Evolutionary conservation across 1,284 basidiomycete genomes (phyloP), one percentile per base, ranked within the genome.

Genomic region (Puccinia brachypodii): DNA sequence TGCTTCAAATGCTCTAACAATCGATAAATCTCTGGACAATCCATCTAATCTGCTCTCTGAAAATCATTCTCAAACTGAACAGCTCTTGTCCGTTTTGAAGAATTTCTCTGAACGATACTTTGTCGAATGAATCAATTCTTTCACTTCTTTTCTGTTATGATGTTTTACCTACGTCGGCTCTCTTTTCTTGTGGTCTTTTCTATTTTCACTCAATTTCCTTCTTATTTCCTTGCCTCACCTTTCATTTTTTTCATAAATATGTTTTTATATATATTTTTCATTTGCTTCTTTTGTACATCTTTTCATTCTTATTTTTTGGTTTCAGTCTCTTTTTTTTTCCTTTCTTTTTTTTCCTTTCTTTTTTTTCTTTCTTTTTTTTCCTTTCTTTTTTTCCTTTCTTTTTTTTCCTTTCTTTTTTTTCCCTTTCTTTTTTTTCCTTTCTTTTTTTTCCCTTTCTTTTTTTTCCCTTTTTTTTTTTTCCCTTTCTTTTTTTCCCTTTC

Each of bases 1-100:
- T 50, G 47, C 47, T 50, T 22, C 47, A 50, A 11, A 50, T 50
- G 11, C 47, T 33, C 33, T 25, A 22, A 19, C 47, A 50, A 14
- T 36, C 31, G 22, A 22, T 9, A 11, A 11, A 50, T 22, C 47
- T 11, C 22, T 50, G 22, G 22, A 50, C 11, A 50, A 50, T 44
- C 33, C 28, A 3, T 14, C 47, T 38, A 72, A 47, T 53, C 33
- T 47, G 33, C 31, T n/a, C 4, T 13, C 31, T 16, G 47, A 38
- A 53, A 36, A 33, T 72, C 44, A 28, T 53, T n/a, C 38, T 40
- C 64, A 42, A 6, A 68, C 64, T 28, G 64, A 68, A 28, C 36
- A 44, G 6, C 69, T 72, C 31, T 31, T 72, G 31, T 53, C 69
- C 33, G 69, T 47, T 40, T 72, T 72, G 28, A 72, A 72, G 36